Evolutionary conservation across 2,329 filamentous ascomycete species (phyloP).

Genomic region (Chalaropsis ovoidea): DNA sequence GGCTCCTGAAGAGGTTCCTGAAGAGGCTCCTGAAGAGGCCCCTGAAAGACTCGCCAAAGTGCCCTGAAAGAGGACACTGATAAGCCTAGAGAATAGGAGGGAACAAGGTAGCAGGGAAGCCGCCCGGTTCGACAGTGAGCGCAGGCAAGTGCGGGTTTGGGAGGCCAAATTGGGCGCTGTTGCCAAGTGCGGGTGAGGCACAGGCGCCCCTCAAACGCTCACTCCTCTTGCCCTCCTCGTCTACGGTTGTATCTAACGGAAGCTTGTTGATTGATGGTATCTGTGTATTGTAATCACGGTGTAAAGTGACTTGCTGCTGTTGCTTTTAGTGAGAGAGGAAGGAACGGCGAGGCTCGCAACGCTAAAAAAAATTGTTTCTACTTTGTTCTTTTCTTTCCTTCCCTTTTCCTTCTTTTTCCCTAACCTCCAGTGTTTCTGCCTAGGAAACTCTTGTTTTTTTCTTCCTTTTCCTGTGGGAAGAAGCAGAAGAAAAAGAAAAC

Average conservation of each 20-base stretch:
- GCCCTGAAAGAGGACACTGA: no score
- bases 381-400: neutral
- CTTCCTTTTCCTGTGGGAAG: neutral
- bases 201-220: constrained; percentile 6
- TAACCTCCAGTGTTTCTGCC: neutral
- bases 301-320: neutral
- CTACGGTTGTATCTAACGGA: constrained; percentile 1
- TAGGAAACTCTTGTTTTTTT: neutral
- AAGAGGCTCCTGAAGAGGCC: neutral
- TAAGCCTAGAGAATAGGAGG: neutral
- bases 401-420: neutral
- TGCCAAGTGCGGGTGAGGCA: constrained; percentile 13
- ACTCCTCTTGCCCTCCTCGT: neutral
- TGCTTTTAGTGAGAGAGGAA: neutral
- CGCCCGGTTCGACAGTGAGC: neutral
- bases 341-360: neutral
- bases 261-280: neutral
- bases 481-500: neutral
- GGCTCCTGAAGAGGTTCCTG: neutral
- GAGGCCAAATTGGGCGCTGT: neutral
- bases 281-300: neutral
- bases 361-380: neutral
- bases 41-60: neutral
- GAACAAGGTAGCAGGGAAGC: neutral
- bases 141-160: neutral